Conservation (phyloP, 768 basidiomycete species). For the Amanita pallidorosea region DNA sequence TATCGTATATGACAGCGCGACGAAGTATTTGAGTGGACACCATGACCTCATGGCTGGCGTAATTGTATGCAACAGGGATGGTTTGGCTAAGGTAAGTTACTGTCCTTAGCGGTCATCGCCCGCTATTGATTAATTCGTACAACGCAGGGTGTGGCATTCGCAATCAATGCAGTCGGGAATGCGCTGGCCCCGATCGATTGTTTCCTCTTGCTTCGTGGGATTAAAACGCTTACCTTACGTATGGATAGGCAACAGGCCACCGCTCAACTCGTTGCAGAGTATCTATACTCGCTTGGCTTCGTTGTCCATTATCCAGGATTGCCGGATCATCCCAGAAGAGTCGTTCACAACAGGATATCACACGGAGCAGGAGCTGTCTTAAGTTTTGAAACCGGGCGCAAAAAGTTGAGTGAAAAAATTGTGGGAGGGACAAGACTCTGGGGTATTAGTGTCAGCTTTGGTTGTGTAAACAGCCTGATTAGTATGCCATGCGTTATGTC, state of each 20-base stretch:
- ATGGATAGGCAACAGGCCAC: slow-evolving; percentile 91
- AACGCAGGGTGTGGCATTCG: slow-evolving; percentile 72
- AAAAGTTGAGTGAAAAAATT: slow-evolving; percentile 80
- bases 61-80: slow-evolving; percentile 85
- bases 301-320: slow-evolving; percentile 90
- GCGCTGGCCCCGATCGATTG: slow-evolving; percentile 92
- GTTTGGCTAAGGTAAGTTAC: slow-evolving; percentile 64
- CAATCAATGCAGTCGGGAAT: slow-evolving; percentile 90
- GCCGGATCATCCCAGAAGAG: slow-evolving; percentile 66
- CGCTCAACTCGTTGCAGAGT: slow-evolving; percentile 74
- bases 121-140: slow-evolving; percentile 5
- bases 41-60: slow-evolving; percentile 99
- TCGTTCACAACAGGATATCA: slow-evolving; percentile 86
- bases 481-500: slow-evolving; percentile 99
- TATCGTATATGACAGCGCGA: slow-evolving; percentile 95
- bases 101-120: not conserved
- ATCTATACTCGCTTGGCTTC: slow-evolving; percentile 80
- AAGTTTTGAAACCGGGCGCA: slow-evolving; percentile 90
- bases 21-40: slow-evolving; percentile 96
- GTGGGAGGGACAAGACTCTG: slow-evolving; percentile 89
- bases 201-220: slow-evolving; percentile 90
- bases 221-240: slow-evolving; percentile 91
- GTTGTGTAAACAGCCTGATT: slow-evolving; percentile 95
- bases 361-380: slow-evolving; percentile 89
- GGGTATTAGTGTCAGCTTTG: slow-evolving; percentile 98